A percentile compares a stretch with the other conserved stretches of the same genome.
Conservation (phyloP, 2,329 filamentous ascomycete species). For the Xylariaceae sp. region DNA sequence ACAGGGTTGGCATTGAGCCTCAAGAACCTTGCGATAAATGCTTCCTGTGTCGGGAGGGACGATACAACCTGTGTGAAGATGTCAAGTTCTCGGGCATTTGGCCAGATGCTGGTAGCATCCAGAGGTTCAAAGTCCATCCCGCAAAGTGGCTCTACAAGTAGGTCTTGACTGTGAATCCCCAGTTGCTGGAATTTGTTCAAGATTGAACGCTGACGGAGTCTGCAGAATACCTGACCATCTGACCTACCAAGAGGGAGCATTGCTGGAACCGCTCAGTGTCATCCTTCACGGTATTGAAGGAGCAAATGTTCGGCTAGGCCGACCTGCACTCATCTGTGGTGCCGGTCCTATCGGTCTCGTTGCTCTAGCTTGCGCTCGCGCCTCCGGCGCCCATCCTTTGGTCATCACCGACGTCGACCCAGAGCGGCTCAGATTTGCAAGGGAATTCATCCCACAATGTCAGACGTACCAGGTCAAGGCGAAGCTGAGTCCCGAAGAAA, state of each 20-base stretch:
- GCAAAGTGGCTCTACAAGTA: slow-evolving; percentile 51
- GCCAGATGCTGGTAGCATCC: slow-evolving; percentile 52
- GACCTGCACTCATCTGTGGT: slow-evolving; percentile 49
- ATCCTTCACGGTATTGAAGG: slow-evolving; percentile 53
- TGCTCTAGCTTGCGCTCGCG: slow-evolving; percentile 47
- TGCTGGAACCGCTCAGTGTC: slow-evolving; percentile 58
- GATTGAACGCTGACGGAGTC: slow-evolving; percentile 5
- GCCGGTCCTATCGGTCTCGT: slow-evolving; percentile 58
- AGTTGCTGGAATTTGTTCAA: neutral
- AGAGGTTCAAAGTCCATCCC: slow-evolving; percentile 54
- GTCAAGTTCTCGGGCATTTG: slow-evolving; percentile 56
- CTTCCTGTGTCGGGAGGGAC: slow-evolving; percentile 50
- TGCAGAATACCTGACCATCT: slow-evolving; percentile 43
- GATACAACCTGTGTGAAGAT: slow-evolving; percentile 57
- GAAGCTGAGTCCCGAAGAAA: slow-evolving; percentile 36
- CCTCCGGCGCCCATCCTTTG: slow-evolving; percentile 55
- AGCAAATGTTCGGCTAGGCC: slow-evolving; percentile 46
- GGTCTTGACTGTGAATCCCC: slow-evolving; percentile 1
- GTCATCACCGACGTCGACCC: slow-evolving; percentile 57
- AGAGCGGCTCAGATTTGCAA: slow-evolving; percentile 48
- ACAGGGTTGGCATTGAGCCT: slow-evolving; percentile 60
- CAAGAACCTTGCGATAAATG: slow-evolving; percentile 56
- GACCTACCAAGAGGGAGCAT: slow-evolving; percentile 50
- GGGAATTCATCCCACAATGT: slow-evolving; percentile 45
- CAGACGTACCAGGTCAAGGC: slow-evolving; percentile 46